Percentiles rank a stretch among this genome's conserved stretches.
Conservation (phyloP, 345 rosid genomes). For the Eucalyptus erythrocorys region DNA sequence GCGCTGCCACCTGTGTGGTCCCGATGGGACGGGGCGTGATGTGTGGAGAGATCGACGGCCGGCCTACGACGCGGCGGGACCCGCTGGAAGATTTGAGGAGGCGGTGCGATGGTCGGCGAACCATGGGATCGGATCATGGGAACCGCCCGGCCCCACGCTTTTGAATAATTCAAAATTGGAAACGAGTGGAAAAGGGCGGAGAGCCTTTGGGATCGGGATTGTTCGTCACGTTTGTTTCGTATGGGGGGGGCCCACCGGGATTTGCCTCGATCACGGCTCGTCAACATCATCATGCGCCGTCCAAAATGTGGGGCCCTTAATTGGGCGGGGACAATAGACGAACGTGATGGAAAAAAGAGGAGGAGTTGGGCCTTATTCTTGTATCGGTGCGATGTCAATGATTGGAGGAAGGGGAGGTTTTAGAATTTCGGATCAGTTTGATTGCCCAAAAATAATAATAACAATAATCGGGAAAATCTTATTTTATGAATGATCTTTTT, state of each 20-base stretch:
- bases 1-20: constrained; percentile 2
- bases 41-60: constrained; percentile 1
- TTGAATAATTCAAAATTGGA: not conserved
- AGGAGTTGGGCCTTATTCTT: not conserved
- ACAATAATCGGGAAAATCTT: no score
- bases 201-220: no score
- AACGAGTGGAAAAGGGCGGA: not conserved
- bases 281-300: not conserved
- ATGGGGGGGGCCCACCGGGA: not conserved
- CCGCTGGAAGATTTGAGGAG: not conserved
- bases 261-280: not conserved
- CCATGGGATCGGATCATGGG: not conserved
- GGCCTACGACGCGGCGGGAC: constrained; percentile 4
- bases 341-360: not conserved
- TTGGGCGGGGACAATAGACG: not conserved
- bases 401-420: not conserved
- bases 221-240: not conserved
- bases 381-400: not conserved
- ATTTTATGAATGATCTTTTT: no score
- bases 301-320: not conserved
- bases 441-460: no score
- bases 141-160: not conserved
- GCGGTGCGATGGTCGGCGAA: not conserved
- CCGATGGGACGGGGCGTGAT: not conserved
- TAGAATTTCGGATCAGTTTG: no score